These are phyloP conservation scores for Leptomonas pyrrhocoris DNA, from an alignment of 208 protist species.

Conservation along the genomic window DNA sequence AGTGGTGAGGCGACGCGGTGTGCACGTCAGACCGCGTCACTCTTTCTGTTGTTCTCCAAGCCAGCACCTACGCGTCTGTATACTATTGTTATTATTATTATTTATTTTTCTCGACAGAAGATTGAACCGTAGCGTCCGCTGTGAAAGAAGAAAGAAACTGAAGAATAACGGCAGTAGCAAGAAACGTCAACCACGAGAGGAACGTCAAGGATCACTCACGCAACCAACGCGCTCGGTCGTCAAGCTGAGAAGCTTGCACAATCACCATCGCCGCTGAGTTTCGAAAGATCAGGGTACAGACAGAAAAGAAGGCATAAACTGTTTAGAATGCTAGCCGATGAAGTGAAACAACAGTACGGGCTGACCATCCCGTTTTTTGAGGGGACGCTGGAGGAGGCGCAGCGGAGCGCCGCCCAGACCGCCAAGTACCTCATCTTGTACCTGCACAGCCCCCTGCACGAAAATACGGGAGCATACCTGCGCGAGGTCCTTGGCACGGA, in stretches of 20 bases:
- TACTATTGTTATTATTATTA: constrained; percentile 2
- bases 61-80: background rate
- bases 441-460: constrained; percentile 79
- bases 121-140: no score
- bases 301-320: no score
- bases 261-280: no score
- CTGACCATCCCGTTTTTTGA: constrained; percentile 59
- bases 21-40: background rate
- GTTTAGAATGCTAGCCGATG: constrained; percentile 24
- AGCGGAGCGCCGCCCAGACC: constrained; percentile 43
- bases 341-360: constrained; percentile 44
- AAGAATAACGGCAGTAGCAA: no score
- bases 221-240: no score
- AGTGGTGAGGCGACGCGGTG: background rate
- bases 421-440: constrained; percentile 75
- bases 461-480: constrained; percentile 68
- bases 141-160: no score
- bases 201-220: no score
- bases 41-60: background rate
- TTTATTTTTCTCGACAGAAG: constrained; percentile 10
- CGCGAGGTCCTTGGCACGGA: constrained; percentile 52
- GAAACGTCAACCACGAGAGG: no score
- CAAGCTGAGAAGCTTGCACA: no score
- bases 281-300: no score
- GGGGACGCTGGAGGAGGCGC: constrained; percentile 66